These are phyloP conservation scores for Tetrahymena elliotti DNA, from an alignment of 73 alveolate genomes.

Conservation along the genomic window DNA sequence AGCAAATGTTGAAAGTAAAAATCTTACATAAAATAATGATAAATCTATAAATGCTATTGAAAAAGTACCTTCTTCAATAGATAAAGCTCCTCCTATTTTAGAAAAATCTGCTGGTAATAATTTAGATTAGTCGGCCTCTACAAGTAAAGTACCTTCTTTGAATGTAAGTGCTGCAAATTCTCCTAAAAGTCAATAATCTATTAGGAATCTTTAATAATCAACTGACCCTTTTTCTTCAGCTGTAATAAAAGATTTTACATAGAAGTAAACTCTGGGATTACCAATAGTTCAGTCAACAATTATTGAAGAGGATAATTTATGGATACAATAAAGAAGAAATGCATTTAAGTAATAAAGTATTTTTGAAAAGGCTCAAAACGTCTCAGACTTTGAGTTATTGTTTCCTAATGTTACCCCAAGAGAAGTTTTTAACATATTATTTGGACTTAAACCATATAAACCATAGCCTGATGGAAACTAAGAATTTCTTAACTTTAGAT, in stretches of 20 bases:
- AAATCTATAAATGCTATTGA: background rate
- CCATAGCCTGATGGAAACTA: background rate
- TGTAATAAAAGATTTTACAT: background rate
- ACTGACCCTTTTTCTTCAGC: background rate
- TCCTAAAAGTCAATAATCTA: background rate
- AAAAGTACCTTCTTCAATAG: background rate
- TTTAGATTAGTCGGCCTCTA: background rate
- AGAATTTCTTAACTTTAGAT: background rate
- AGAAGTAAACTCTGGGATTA: background rate
- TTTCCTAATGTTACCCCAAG: background rate
- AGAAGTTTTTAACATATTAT: background rate
- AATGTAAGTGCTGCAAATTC: background rate
- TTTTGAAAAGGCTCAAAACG: background rate
- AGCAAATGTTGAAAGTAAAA: background rate
- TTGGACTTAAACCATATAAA: background rate
- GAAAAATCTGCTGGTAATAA: background rate
- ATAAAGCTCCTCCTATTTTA: background rate
- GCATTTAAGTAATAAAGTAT: background rate
- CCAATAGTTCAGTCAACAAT: background rate
- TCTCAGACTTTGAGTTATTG: background rate
- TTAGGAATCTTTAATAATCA: background rate
- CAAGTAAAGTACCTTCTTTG: background rate
- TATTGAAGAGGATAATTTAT: background rate
- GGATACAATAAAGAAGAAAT: background rate
- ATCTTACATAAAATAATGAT: background rate